These are phyloP conservation scores for Russula emetica DNA, from an alignment of 768 basidiomycete genomes.

Conservation along the genomic window DNA sequence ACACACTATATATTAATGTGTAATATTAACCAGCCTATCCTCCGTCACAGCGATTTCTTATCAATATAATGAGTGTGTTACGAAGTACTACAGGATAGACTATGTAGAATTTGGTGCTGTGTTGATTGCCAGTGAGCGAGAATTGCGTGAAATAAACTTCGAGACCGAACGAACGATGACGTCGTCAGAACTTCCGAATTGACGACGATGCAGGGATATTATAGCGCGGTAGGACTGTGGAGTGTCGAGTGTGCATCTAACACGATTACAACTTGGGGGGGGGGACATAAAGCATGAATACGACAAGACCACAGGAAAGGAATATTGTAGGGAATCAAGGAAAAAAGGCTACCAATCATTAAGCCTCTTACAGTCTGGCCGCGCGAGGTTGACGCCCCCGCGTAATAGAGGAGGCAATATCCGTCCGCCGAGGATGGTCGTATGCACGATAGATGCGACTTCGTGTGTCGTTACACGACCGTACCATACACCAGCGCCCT, in stretches of 20 bases:
- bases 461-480: constrained; percentile 90
- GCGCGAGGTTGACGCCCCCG: constrained; percentile 74
- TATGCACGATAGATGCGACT: constrained; percentile 77
- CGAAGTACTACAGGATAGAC: too few species aligned
- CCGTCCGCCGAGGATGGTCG: constrained; percentile 81
- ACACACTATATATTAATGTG: constrained; percentile 17
- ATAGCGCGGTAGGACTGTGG: too few species aligned
- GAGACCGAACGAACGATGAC: too few species aligned
- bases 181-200: too few species aligned
- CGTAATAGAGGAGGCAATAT: constrained; percentile 82
- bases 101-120: too few species aligned
- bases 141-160: too few species aligned
- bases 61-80: too few species aligned
- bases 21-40: constrained; percentile 14
- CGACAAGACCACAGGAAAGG: background rate
- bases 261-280: background rate
- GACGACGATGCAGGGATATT: too few species aligned
- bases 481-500: constrained; percentile 87
- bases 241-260: background rate
- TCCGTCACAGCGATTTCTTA: too few species aligned
- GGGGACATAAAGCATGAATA: too few species aligned
- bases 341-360: constrained; percentile 58
- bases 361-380: constrained; percentile 62
- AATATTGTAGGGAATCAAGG: background rate
- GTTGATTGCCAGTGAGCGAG: too few species aligned